Base-by-base conservation (phyloP, 768 basidiomycete species). In the Lactifluus piperatus region DNA sequence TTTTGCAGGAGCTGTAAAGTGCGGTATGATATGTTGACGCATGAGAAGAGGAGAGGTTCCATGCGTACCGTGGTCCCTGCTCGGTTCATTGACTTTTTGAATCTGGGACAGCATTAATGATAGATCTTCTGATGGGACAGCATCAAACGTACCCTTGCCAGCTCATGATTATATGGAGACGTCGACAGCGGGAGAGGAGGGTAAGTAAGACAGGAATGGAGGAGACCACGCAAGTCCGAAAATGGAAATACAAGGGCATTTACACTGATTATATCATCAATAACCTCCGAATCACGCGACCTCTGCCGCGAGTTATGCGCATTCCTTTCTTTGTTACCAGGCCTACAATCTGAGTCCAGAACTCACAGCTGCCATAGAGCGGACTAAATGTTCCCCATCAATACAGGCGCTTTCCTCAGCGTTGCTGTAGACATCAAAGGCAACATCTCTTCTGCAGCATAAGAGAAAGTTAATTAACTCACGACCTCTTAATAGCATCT, bases 1-100 rank as follows among this genome's bases (percentile, higher is more conserved):
- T 97, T 97, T 79, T 97, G 94, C 71, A 95, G 80, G 67, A 98
- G 80, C 90, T 93, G 69, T 44, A 27, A 30, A 56, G 43, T 64
- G 39, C 32, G 5, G 49, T 11, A 45, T 43, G 49, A 51, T 52
- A 63, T 62, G 52, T 41, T 63, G 27, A 27, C 39, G 27, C 52
- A 56, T 22, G 57, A 41, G 51, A 47, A 39, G 39, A 49, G n/a
- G 30, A 44, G n/a, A 48, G 44, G 36, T 51, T 54, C 54, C 59
- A 61, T 64, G 68, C 81, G 67, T 71, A 91, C 85, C 65, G 91
- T 94, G 14, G 94, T 97, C 52, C 92, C 91, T 27, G 91, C 88
- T 64, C 94, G 81, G 73, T 90, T 93, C 51, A 95, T 79, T 4
- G 90, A 85, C 76, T 97, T 97, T 78, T 95, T 95, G 77, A 97